These are phyloP conservation scores for Penicillium simplicissimum DNA, from an alignment of 495 filamentous ascomycete genomes.

Conservation along the genomic window DNA sequence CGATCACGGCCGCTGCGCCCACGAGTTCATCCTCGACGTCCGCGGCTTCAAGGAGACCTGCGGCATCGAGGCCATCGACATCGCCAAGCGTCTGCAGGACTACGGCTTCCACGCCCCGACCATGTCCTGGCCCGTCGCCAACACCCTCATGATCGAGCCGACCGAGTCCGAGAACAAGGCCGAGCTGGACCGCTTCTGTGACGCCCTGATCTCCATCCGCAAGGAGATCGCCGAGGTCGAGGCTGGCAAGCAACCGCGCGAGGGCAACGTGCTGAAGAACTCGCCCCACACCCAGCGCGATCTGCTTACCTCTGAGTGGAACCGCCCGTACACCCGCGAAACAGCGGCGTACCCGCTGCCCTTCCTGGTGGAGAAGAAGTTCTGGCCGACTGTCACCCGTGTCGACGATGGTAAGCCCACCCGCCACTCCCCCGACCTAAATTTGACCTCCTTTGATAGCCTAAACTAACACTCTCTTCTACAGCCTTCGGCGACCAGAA, in stretches of 20 bases:
- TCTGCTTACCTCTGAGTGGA: slow-evolving; percentile 69
- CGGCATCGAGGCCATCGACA: slow-evolving; percentile 91
- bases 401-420: slow-evolving; percentile 78
- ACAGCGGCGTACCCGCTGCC: slow-evolving; percentile 85
- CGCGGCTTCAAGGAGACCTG: slow-evolving; percentile 81
- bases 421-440: no score
- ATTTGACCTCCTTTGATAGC: no score
- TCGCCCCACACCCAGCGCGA: slow-evolving; percentile 87
- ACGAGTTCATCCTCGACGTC: slow-evolving; percentile 97
- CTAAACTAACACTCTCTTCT: slow-evolving; percentile 15
- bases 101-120: slow-evolving; percentile 99
- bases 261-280: slow-evolving; percentile 91
- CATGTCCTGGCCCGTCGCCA: slow-evolving; percentile 96
- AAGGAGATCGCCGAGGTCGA: slow-evolving; percentile 84
- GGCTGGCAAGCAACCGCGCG: slow-evolving; percentile 71
- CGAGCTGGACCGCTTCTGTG: slow-evolving; percentile 93
- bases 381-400: slow-evolving; percentile 90
- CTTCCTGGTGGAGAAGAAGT: slow-evolving; percentile 93
- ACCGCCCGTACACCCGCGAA: slow-evolving; percentile 76
- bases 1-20: slow-evolving; percentile 80
- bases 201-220: slow-evolving; percentile 88
- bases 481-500: slow-evolving; percentile 88
- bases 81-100: slow-evolving; percentile 96
- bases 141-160: slow-evolving; percentile 98
- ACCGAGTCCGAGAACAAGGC: slow-evolving; percentile 93